Evolutionary conservation across 1,139 yeast genomes (phyloP), one percentile per base, ranked within the genome.

Genomic region (Entelexis sorbosivorans): DNA sequence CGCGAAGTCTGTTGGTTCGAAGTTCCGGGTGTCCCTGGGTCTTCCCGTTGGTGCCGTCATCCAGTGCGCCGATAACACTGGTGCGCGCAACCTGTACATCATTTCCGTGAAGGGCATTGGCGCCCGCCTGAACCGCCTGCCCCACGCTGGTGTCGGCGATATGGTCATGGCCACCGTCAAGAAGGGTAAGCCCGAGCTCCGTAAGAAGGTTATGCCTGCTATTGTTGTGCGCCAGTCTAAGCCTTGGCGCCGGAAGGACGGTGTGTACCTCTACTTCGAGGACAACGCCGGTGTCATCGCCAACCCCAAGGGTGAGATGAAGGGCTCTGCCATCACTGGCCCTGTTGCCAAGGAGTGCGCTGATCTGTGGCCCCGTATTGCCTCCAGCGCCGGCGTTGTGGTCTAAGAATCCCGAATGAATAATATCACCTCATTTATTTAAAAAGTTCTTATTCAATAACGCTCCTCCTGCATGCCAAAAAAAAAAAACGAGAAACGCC

Each of bases 321-420:
- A 93, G 82, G 99, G 99, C 77, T 93, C 98, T 66, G 98, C 98
- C 71, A 91, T 93, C 73, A 93, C 98, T 71, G 99, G 99, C 76
- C 98, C 99, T 69, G 99, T 93, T 72, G 98, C 96, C 75, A 93
- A 91, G 81, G 99, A 93, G 81, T 91, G 98, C 80, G 98, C 99
- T 73, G 99, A 93, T 73, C 85, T 93, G 76, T 93, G 99, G 99
- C 99, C 99, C 74, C 89, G 98, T 82, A 91, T 93, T 78, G 98
- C 99, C 72, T 88, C 97, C 67, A 88, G 88, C 91, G 93, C 98
- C 69, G 98, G 98, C 86, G 98, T 93, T 74, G 98, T 93, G 76
- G 99, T 88, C 73, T 91, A 89, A 77, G 52, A 47, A 42, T 33
- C 46, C 17, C 32, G 13, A 43, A 32, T 43, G 32, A 32, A 26